A percentile compares a stretch with the other conserved stretches of the same genome.
Evolutionary conservation across 1,284 basidiomycete genomes (phyloP).

Genomic region (Violaceomyces palustris): DNA sequence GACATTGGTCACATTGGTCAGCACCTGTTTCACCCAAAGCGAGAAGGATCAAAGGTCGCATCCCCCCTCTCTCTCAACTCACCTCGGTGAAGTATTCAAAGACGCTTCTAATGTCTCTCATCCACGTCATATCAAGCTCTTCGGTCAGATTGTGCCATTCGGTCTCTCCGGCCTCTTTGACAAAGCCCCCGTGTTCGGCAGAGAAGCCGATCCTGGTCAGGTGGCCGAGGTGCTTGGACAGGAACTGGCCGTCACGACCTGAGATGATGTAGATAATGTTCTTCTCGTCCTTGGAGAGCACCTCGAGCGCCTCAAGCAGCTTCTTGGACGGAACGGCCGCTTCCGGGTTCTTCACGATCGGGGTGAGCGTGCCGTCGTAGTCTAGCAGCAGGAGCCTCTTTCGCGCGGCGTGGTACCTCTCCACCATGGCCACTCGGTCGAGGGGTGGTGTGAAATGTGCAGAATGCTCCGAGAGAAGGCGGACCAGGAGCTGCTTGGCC

Average conservation of each 20-base stretch:
- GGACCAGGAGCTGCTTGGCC: slow-evolving; percentile 78
- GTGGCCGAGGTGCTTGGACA: slow-evolving; percentile 85
- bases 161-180: slow-evolving; percentile 65
- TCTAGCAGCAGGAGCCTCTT: slow-evolving; percentile 92
- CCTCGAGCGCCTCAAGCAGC: slow-evolving; percentile 70
- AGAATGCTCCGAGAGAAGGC: slow-evolving; percentile 73
- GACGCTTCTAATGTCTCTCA: slow-evolving; percentile 87
- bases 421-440: slow-evolving; percentile 63
- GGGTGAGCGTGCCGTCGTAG: slow-evolving; percentile 94
- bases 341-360: slow-evolving; percentile 89
- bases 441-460: slow-evolving; percentile 83
- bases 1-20: no score
- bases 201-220: slow-evolving; percentile 78
- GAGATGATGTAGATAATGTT: slow-evolving; percentile 97
- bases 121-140: slow-evolving; percentile 94
- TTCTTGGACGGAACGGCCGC: slow-evolving; percentile 76
- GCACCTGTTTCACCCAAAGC: background rate
- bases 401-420: slow-evolving; percentile 66
- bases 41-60: no score
- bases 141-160: slow-evolving; percentile 86
- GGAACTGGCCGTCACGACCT: slow-evolving; percentile 87
- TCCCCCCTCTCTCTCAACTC: background rate
- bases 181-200: slow-evolving; percentile 93
- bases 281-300: slow-evolving; percentile 70
- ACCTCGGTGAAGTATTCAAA: slow-evolving; percentile 94